phyloP scores from a whole-genome alignment of 2,329 filamentous ascomycete species.

The Epichloe sibirici region DNA sequence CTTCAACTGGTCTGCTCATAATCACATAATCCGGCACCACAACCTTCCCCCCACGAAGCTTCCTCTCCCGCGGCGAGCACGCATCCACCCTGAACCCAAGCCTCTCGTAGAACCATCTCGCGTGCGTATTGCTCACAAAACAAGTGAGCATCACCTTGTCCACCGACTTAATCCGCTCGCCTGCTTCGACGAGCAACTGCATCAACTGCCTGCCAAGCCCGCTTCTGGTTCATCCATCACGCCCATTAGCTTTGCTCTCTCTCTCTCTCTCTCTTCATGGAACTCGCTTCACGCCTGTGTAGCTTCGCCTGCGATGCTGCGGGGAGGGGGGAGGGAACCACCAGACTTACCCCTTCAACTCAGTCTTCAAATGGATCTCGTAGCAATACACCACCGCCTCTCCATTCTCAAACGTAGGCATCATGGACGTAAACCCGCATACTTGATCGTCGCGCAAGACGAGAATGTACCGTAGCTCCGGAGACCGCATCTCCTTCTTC shows the following conservation, averaged over 20 bases:
- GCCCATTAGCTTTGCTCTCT: neutral
- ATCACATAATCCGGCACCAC: constrained; percentile 48
- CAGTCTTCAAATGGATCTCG: constrained; percentile 55
- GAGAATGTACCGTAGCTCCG: constrained; percentile 56
- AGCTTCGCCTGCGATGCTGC: too few relatives aligned
- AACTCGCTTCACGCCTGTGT: too few relatives aligned
- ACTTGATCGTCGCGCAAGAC: constrained; percentile 30
- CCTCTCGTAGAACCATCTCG: constrained; percentile 46
- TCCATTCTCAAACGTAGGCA: constrained; percentile 58
- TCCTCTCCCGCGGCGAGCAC: constrained; percentile 40
- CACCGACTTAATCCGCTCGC: constrained; percentile 38
- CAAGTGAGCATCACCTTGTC: constrained; percentile 64
- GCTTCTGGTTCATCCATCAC: constrained; percentile 27
- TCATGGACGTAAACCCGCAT: constrained; percentile 51
- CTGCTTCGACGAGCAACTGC: constrained; percentile 39
- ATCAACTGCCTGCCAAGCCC: constrained; percentile 53
- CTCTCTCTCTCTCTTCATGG: too few relatives aligned
- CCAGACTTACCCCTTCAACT: constrained; percentile 38
- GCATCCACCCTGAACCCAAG: constrained; percentile 45
- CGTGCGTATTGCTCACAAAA: constrained; percentile 49
- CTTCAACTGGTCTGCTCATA: constrained; percentile 32
- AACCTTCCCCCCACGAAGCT: constrained; percentile 42
- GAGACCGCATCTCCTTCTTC: constrained; percentile 53
- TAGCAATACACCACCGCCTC: constrained; percentile 64
- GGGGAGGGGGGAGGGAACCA: neutral